phyloP scores from a whole-genome alignment of 2,329 filamentous ascomycete genomes.

The Cephalotrichum gorgonifer region DNA sequence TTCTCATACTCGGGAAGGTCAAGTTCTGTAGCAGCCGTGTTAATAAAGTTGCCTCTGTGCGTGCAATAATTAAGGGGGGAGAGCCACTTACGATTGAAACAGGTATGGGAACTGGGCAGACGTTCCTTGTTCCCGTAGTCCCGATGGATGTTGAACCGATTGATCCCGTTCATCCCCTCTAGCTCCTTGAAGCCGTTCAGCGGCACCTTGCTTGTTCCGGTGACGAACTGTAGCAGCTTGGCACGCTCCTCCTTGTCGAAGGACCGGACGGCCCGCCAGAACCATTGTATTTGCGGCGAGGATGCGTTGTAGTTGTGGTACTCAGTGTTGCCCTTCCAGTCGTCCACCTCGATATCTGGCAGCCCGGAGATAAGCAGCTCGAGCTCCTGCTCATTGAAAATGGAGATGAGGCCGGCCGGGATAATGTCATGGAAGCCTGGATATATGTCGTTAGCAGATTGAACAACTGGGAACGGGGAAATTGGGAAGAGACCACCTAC shows the following conservation, averaged over 20 bases:
- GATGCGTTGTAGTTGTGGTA: constrained; percentile 96
- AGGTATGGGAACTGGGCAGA: constrained; percentile 92
- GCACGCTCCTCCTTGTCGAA: constrained; percentile 99
- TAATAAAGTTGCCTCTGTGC: constrained; percentile 16
- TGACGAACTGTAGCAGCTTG: constrained; percentile 95
- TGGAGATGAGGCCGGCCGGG: constrained; percentile 82
- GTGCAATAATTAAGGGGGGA: background rate
- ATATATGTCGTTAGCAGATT: constrained; percentile 1
- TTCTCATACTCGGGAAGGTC: constrained; percentile 97
- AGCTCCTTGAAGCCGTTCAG: constrained; percentile 98
- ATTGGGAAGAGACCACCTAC: constrained; percentile 39
- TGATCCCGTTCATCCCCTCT: constrained; percentile 98
- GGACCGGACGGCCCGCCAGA: constrained; percentile 94
- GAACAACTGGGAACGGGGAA: background rate
- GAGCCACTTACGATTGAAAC: constrained; percentile 85
- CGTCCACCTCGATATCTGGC: constrained; percentile 93
- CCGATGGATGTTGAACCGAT: constrained; percentile 96
- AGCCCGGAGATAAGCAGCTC: constrained; percentile 94
- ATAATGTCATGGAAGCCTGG: constrained; percentile 96
- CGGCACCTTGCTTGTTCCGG: constrained; percentile 94
- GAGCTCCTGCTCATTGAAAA: constrained; percentile 97
- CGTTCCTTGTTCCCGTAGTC: constrained; percentile 96
- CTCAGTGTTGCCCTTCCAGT: constrained; percentile 98
- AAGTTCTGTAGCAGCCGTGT: constrained; percentile 57
- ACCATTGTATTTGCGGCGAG: constrained; percentile 97